phyloP scores from a whole-genome alignment of 2,329 filamentous ascomycete genomes.

The Clarireedia homoeocarpa region DNA sequence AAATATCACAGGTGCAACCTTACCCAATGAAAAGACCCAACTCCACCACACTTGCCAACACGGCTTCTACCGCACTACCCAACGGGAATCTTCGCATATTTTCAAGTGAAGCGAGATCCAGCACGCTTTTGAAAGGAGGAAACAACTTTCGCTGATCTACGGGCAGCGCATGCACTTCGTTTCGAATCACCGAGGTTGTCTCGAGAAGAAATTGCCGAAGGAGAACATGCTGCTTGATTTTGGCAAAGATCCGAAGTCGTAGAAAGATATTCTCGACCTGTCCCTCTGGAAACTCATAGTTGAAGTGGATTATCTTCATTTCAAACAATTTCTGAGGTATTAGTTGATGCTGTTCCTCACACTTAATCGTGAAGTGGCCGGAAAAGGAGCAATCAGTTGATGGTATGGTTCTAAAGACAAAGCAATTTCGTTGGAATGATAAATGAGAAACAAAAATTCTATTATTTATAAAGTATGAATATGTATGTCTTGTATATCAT shows the following conservation, averaged over 20 bases:
- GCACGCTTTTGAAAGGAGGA: slow-evolving; percentile 33
- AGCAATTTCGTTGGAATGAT: background rate
- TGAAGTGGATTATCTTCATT: slow-evolving; percentile 36
- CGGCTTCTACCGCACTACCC: slow-evolving; percentile 37
- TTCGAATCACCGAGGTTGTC: slow-evolving; percentile 32
- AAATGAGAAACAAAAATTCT: background rate
- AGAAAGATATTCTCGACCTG: slow-evolving; percentile 35
- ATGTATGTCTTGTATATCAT: too few species aligned
- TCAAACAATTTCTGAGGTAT: slow-evolving; percentile 10
- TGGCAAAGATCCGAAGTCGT: slow-evolving; percentile 33
- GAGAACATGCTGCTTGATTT: slow-evolving; percentile 30
- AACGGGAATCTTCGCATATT: slow-evolving; percentile 35
- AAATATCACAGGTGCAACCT: background rate
- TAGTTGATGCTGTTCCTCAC: background rate
- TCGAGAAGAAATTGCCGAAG: slow-evolving; percentile 37
- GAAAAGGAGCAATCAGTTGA: background rate
- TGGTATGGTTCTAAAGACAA: too few species aligned
- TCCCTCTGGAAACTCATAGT: slow-evolving; percentile 41
- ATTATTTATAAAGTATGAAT: too few species aligned
- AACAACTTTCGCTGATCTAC: slow-evolving; percentile 25
- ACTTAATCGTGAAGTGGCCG: background rate
- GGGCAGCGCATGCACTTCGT: slow-evolving; percentile 33
- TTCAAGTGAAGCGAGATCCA: slow-evolving; percentile 29
- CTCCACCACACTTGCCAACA: slow-evolving; percentile 35
- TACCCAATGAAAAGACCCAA: slow-evolving; percentile 39